Conservation (phyloP, 2,329 filamentous ascomycete genomes). For the Fusarium mexicanum region DNA sequence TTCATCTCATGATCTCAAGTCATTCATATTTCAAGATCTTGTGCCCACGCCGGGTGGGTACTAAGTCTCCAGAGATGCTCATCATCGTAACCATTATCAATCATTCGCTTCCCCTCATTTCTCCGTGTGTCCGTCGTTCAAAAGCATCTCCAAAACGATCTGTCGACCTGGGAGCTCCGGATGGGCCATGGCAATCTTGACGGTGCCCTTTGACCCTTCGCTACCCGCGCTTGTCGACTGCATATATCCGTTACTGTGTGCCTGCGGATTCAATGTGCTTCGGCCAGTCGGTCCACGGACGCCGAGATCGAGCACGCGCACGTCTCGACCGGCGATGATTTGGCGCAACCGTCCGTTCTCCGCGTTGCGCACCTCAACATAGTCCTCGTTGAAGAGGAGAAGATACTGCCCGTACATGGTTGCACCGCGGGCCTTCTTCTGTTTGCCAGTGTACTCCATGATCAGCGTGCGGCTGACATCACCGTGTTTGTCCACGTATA, state of each 20-base stretch:
- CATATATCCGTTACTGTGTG: conserved; percentile 49
- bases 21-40: not conserved
- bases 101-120: conserved; percentile 36
- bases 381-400: conserved; percentile 93
- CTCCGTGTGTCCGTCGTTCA: conserved; percentile 84
- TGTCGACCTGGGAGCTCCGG: conserved; percentile 85
- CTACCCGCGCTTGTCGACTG: conserved; percentile 48
- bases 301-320: conserved; percentile 89
- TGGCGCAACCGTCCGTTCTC: conserved; percentile 94
- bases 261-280: conserved; percentile 50
- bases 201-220: conserved; percentile 72
- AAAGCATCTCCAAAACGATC: conserved; percentile 88
- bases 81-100: conserved; percentile 14
- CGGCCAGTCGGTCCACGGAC: conserved; percentile 69
- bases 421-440: conserved; percentile 79
- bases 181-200: conserved; percentile 96
- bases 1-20: not conserved
- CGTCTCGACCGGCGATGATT: conserved; percentile 91
- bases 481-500: conserved; percentile 98
- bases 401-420: conserved; percentile 93
- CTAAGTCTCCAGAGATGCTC: conserved; percentile 1
- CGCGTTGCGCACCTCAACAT: conserved; percentile 95
- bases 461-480: conserved; percentile 94
- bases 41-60: conserved; percentile 6
- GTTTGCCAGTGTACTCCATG: conserved; percentile 97